These are phyloP conservation scores for Rhynchospora breviuscula DNA, from an alignment of 176 grass and related monocot genomes.

Conservation along the genomic window DNA sequence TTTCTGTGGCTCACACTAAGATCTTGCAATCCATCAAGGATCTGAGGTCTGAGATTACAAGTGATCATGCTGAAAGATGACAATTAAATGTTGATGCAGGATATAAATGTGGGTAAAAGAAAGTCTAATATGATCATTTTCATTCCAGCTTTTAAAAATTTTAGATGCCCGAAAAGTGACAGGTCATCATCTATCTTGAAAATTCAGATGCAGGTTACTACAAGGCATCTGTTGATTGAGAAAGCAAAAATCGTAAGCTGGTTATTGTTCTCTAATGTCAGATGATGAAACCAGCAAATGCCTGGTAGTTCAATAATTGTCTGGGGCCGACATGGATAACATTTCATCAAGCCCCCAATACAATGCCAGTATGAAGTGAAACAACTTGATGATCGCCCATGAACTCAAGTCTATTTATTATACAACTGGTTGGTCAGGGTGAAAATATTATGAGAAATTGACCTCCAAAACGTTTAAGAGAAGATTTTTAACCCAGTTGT, in stretches of 20 bases:
- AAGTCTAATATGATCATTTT: background rate
- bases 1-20: background rate
- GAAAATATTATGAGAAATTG: background rate
- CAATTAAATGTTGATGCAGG: background rate
- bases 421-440: background rate
- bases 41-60: background rate
- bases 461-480: background rate
- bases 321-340: background rate
- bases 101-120: background rate
- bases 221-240: background rate
- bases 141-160: background rate
- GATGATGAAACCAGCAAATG: background rate
- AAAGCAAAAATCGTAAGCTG: background rate
- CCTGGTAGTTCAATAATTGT: background rate
- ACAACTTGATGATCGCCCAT: background rate
- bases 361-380: background rate
- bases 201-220: background rate
- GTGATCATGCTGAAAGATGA: background rate
- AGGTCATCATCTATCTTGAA: background rate
- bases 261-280: background rate
- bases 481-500: background rate
- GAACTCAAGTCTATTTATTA: background rate
- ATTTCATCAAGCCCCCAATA: background rate
- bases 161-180: background rate
- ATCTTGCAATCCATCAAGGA: background rate